A percentile compares a stretch with the other conserved stretches of the same genome.
Conservation (phyloP, 2,329 filamentous ascomycete species). For the Venturia carpophila region DNA sequence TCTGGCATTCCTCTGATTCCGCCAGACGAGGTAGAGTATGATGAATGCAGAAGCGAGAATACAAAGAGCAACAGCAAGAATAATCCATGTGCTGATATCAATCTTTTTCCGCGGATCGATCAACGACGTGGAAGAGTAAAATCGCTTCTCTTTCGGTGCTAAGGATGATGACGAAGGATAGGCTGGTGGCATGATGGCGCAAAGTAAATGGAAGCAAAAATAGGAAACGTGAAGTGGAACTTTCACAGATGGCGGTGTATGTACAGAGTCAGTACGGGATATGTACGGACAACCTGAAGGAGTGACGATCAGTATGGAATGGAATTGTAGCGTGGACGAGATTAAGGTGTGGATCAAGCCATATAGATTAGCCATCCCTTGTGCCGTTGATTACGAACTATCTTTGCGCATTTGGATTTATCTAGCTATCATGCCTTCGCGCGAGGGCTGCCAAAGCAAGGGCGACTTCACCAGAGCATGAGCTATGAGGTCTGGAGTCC, state of each 20-base stretch:
- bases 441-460: slow-evolving; percentile 1
- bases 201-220: not conserved
- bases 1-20: slow-evolving; percentile 7
- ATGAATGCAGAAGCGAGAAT: slow-evolving; percentile 5
- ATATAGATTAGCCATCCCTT: not conserved
- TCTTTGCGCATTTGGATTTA: not conserved
- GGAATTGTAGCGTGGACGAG: not conserved
- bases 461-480: not conserved
- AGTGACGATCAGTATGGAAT: not conserved
- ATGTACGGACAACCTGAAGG: not conserved
- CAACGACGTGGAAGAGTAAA: not conserved
- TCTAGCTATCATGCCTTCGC: not conserved
- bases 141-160: not conserved
- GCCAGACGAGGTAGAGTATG: slow-evolving; percentile 6
- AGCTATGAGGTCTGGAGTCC: not conserved
- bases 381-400: not conserved
- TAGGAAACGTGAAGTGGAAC: not conserved
- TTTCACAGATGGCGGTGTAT: not conserved
- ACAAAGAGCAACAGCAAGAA: not conserved
- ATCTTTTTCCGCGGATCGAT: slow-evolving; percentile 3
- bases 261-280: not conserved
- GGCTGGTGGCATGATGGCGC: not conserved
- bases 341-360: not conserved
- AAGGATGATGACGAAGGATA: not conserved
- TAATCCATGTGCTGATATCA: slow-evolving; percentile 3